Evolutionary conservation across 73 alveolate species (phyloP), one percentile per base, ranked within the genome.

Genomic region (Paramecium primaurelia): DNA sequence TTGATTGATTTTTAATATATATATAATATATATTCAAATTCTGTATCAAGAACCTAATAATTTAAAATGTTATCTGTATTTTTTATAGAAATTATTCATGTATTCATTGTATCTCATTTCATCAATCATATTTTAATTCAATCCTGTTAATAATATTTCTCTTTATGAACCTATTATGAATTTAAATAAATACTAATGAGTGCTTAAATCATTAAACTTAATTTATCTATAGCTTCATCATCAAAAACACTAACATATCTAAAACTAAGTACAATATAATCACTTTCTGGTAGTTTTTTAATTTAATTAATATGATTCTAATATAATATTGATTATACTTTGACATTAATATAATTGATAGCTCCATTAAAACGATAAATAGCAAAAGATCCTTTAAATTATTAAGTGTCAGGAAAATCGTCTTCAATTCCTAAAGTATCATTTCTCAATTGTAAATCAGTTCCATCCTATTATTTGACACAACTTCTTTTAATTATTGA

Each of bases 301-400:
- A 73, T 73, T 73, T 73, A 73, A 37, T 38, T 16, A 9, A 73
- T 73, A 38, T 73, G 87, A 73, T 73, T 73, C 87, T 73, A 73
- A 12, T 4, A 37, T 14, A 16, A n/a, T n/a, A 51, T 2, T 49
- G 25, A 16, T 49, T 49, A 14, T 75, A 80, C 91, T 36, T 80
- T 80, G 18, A 80, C 58, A 25, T 80, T 80, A 14, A 80, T 80
- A 36, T 80, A 80, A 20, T 80, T 80, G 18, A 80, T 42, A 1
- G 91, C 47, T 9, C 91, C 91, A 80, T 80, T 80, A 14, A 80
- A 80, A 4, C 91, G 22, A 22, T 80, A 80, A 20, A 73, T 25
- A 1, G 64, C 60, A 73, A 80, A 80, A 5, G 64, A 44, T 49
- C 91, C 91, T 26, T 45, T 42, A 9, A 44, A 45, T 6, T 36